These are phyloP conservation scores for Wallacemonas rigidus DNA, from an alignment of 208 protist genomes.

Conservation along the genomic window DNA sequence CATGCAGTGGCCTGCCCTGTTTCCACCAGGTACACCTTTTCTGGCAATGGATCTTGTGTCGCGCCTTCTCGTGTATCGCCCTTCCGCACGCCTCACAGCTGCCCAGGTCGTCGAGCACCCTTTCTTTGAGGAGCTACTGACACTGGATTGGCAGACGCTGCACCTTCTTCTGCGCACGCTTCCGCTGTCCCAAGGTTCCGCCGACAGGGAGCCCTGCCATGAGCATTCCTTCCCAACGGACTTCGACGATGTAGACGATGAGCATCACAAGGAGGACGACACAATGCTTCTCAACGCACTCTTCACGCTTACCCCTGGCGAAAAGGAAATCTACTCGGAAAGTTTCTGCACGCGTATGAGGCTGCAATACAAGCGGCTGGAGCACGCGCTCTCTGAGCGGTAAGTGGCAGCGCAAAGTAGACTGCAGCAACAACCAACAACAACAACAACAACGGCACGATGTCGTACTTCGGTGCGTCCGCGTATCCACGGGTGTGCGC, in stretches of 20 bases:
- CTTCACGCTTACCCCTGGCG: background rate
- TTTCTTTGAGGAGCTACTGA: slow-evolving; percentile 96
- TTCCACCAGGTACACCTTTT: slow-evolving; percentile 68
- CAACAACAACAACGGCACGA: too few species aligned
- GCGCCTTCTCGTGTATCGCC: slow-evolving; percentile 95
- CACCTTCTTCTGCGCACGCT: slow-evolving; percentile 12
- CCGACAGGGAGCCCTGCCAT: background rate
- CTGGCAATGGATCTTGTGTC: slow-evolving; percentile 97
- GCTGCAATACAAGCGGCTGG: background rate
- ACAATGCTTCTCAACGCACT: background rate
- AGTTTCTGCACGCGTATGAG: background rate
- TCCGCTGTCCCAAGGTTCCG: background rate
- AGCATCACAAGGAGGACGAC: background rate
- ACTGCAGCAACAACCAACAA: too few species aligned
- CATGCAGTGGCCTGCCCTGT: slow-evolving; percentile 94
- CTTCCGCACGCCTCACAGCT: slow-evolving; percentile 95
- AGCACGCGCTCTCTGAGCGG: background rate
- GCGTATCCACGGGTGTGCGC: too few species aligned
- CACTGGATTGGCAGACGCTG: slow-evolving; percentile 30
- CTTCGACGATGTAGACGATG: background rate
- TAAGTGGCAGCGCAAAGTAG: background rate
- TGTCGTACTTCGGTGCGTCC: too few species aligned
- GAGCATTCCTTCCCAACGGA: background rate
- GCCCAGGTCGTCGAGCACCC: slow-evolving; percentile 97
- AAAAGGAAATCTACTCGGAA: background rate